phyloP scores from a whole-genome alignment of 495 filamentous ascomycete species.

The Ramalina intermedia region DNA sequence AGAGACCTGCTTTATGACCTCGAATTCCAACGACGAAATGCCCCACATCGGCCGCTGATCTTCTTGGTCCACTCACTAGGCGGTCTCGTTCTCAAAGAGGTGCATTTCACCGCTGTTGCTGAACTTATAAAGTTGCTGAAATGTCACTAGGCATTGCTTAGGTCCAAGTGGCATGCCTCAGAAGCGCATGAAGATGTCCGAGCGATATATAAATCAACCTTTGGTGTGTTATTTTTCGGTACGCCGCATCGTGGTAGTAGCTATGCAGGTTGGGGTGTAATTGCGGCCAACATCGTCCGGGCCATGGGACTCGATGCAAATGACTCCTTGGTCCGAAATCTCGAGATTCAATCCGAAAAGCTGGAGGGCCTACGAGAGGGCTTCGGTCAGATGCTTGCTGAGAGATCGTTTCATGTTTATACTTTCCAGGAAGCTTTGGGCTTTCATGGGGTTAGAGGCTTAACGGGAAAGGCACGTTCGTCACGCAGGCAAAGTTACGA shows the following conservation, averaged over 20 bases:
- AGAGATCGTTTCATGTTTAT: not conserved
- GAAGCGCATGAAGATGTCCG: not conserved
- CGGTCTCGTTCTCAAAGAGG: no score
- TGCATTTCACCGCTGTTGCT: no score
- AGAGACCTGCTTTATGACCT: no score
- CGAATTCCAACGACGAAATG: no score
- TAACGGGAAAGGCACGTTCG: conserved; percentile 1
- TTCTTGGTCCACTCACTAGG: no score
- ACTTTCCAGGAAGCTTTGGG: conserved; percentile 7
- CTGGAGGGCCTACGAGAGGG: not conserved
- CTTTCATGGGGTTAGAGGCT: not conserved
- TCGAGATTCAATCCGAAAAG: not conserved
- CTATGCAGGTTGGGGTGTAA: conserved; percentile 1
- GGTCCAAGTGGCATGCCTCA: no score
- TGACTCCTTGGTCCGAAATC: not conserved
- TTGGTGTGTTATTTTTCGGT: conserved; percentile 2
- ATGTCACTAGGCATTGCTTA: no score
- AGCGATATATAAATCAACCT: not conserved
- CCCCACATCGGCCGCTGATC: no score
- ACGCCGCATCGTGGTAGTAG: conserved; percentile 7
- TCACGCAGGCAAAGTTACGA: no score
- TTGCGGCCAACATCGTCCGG: not conserved
- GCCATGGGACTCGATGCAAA: conserved; percentile 3
- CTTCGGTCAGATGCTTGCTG: conserved; percentile 1
- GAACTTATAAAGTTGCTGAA: no score